Evolutionary conservation across 2,329 filamentous ascomycete species (phyloP), one percentile per base, ranked within the genome.

Genomic region (Phialemoniopsis sp.): DNA sequence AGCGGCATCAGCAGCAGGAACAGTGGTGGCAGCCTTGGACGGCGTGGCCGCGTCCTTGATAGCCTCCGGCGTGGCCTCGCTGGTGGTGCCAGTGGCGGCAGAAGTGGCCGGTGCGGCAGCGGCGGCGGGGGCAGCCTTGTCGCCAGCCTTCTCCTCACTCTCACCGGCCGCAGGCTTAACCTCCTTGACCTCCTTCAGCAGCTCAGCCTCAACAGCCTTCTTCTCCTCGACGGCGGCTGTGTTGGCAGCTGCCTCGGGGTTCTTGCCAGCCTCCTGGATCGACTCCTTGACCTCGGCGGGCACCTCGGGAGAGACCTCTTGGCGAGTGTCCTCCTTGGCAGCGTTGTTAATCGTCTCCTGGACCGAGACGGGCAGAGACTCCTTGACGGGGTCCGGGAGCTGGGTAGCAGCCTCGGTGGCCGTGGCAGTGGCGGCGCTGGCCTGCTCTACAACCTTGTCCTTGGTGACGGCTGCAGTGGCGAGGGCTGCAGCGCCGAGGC

Each of bases 201-300:
- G 70, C 64, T 95, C 85, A 18, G 77, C 62, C 67, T 94, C 88
- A 5, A 89, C 72, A 9, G 70, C 73, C 58, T 78, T 79, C 76
- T 93, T 93, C 51, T 90, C 86, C 46, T 76, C 66, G 7, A 93
- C 85, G 14, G 82, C 85, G 40, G 73, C 72, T 2, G 78, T 68
- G 60, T 81, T 84, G 40, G 76, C 75, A 29, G 90, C 78, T 28
- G 87, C 87, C 63, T 93, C 88, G 8, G 87, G 83, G 44, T 68
- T 70, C 52, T 72, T 60, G 39, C 78, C 75, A 16, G 85, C 74
- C 52, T 75, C 68, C 30, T 63, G 56, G 35, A 80, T 73, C 8
- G 76, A 79, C 49, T 78, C 67, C 60, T 76, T 75, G 14, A 82
- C 78, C 47, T 76, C 67, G 18, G 57, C 55, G 39, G 78, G 78